These are phyloP conservation scores for Kickxella alabastrina DNA, from an alignment of 192 early-diverging fungal genomes.

Conservation along the genomic window DNA sequence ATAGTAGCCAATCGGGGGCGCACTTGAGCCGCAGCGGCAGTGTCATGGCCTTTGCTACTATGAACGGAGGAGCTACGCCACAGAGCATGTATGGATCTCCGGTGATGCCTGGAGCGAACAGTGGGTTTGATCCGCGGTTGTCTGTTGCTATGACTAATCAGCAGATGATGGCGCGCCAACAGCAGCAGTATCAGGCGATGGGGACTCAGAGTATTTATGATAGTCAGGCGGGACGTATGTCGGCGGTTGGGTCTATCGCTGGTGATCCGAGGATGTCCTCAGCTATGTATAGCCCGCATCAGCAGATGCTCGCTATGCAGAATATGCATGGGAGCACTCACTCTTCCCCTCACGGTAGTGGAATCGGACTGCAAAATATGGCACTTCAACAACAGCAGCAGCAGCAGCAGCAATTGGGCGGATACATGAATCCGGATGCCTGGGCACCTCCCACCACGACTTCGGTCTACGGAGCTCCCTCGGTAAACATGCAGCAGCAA, in stretches of 20 bases:
- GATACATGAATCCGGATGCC: constrained; percentile 23
- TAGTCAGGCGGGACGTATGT: constrained; percentile 13
- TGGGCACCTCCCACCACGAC: constrained; percentile 23
- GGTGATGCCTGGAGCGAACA: not conserved
- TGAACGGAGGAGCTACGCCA: not conserved
- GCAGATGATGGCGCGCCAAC: constrained; percentile 28
- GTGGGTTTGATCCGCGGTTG: constrained; percentile 28
- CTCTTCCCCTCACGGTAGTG: constrained; percentile 14
- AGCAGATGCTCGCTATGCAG: constrained; percentile 11
- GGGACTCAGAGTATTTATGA: constrained; percentile 17
- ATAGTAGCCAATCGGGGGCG: constrained; percentile 33
- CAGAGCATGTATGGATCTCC: constrained; percentile 40
- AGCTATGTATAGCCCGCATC: constrained; percentile 21
- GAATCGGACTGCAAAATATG: constrained; percentile 11
- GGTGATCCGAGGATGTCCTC: constrained; percentile 33
- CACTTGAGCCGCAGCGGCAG: constrained; percentile 39
- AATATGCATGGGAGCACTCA: constrained; percentile 10
- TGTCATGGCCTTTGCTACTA: constrained; percentile 32
- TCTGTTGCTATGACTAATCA: constrained; percentile 45
- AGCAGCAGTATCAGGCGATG: constrained; percentile 26
- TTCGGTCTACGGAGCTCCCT: constrained; percentile 20
- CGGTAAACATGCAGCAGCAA: constrained; percentile 8
- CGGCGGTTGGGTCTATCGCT: constrained; percentile 1
- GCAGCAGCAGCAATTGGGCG: constrained; percentile 10
- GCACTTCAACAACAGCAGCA: too few relatives aligned